A percentile compares a stretch with the other conserved stretches of the same genome.
These are phyloP conservation scores for Colletotrichum eleusines DNA, from an alignment of 2,329 filamentous ascomycete genomes.

Conservation along the genomic window DNA sequence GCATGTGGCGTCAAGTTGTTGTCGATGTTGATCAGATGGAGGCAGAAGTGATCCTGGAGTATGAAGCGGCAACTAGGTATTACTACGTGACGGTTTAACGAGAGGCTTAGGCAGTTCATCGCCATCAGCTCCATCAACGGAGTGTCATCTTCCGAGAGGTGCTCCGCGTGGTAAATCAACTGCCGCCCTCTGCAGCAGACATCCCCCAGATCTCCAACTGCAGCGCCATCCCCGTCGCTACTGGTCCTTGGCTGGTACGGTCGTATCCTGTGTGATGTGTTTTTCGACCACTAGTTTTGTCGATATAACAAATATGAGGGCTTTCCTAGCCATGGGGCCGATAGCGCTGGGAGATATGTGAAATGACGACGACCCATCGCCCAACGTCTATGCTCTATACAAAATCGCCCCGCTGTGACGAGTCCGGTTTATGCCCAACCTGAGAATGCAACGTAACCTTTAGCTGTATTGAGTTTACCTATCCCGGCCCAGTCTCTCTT, in stretches of 20 bases:
- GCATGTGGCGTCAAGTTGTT: conserved; percentile 54
- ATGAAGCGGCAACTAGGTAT: conserved; percentile 57
- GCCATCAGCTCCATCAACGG: not conserved
- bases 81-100: conserved; percentile 49
- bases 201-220: not conserved
- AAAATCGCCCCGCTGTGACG: conserved; percentile 11
- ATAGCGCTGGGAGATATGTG: not conserved
- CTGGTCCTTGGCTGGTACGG: not conserved
- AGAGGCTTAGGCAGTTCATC: not conserved
- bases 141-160: not conserved
- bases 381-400: conserved; percentile 32
- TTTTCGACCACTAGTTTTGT: not conserved
- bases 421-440: not conserved
- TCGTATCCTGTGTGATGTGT: not conserved
- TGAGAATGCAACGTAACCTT: not conserved
- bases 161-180: not conserved
- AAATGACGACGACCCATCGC: conserved; percentile 9
- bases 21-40: conserved; percentile 53
- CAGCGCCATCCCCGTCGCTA: not conserved
- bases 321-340: too few relatives aligned
- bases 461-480: conserved; percentile 49
- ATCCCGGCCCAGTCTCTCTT: conserved; percentile 83
- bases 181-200: not conserved
- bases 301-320: too few relatives aligned
- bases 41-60: conserved; percentile 57